Evolutionary conservation across 2,329 filamentous ascomycete species (phyloP).

Genomic region (Xylariaceae sp.): DNA sequence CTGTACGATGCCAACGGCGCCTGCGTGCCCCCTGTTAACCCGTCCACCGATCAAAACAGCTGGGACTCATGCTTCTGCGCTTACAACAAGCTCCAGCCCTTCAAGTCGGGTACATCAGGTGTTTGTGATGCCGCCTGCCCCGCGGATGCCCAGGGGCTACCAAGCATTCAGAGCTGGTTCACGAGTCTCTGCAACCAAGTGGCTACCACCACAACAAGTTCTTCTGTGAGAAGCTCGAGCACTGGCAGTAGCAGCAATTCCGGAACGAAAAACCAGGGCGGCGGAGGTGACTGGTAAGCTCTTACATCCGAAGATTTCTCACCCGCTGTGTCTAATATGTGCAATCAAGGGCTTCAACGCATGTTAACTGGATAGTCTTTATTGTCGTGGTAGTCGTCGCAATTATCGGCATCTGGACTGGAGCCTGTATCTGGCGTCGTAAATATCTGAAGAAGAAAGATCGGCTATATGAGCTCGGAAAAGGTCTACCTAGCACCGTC

Average conservation of each 20-base stretch:
- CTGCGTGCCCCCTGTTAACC: conserved; percentile 67
- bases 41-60: conserved; percentile 53
- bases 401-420: conserved; percentile 69
- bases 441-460: conserved; percentile 76
- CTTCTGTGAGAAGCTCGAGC: conserved; percentile 34
- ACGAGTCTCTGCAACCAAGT: conserved; percentile 64
- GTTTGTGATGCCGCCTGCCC: conserved; percentile 69
- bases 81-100: conserved; percentile 62
- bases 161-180: conserved; percentile 73
- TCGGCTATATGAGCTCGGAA: conserved; percentile 56
- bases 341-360: conserved; percentile 64
- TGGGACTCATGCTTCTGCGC: conserved; percentile 79
- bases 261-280: conserved; percentile 35
- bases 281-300: conserved; percentile 56
- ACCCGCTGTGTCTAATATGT: conserved; percentile 7
- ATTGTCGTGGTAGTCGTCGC: conserved; percentile 74
- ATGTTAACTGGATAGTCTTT: conserved; percentile 84
- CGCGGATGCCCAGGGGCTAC: conserved; percentile 54
- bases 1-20: conserved; percentile 74
- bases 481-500: conserved; percentile 47
- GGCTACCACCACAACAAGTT: conserved; percentile 43
- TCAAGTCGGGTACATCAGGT: conserved; percentile 61
- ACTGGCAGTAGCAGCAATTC: conserved; percentile 36
- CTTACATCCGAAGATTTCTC: background rate
- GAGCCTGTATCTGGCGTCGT: conserved; percentile 73